phyloP scores from a whole-genome alignment of 805 yeast species.

The Candida jianshihensis region DNA sequence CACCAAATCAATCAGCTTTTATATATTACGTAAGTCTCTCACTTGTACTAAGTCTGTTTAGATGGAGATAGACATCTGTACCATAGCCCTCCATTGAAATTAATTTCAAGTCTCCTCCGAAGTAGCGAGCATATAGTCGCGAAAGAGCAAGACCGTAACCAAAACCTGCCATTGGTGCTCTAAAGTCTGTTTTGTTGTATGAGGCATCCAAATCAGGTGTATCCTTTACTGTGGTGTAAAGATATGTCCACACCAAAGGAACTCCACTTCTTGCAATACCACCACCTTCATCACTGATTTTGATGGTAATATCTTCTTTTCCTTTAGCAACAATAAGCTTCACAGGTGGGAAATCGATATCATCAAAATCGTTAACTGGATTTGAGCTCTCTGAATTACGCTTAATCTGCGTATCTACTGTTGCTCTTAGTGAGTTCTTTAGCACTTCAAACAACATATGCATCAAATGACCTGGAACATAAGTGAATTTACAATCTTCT shows the following conservation, averaged over 20 bases:
- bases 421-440: slow-evolving; percentile 83
- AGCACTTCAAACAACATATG: slow-evolving; percentile 88
- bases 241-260: slow-evolving; percentile 84
- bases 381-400: slow-evolving; percentile 36
- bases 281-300: slow-evolving; percentile 90
- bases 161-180: slow-evolving; percentile 91
- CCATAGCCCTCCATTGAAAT: slow-evolving; percentile 94
- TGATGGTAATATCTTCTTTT: slow-evolving; percentile 82
- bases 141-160: slow-evolving; percentile 90
- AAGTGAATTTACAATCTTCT: slow-evolving; percentile 69
- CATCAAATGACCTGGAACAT: slow-evolving; percentile 87
- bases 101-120: slow-evolving; percentile 83
- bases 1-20: too few species aligned
- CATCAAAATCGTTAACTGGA: slow-evolving; percentile 37
- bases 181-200: slow-evolving; percentile 52
- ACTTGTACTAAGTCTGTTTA: slow-evolving; percentile 69
- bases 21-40: slow-evolving; percentile 20
- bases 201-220: slow-evolving; percentile 45
- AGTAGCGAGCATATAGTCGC: slow-evolving; percentile 78
- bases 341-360: slow-evolving; percentile 72
- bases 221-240: slow-evolving; percentile 79
- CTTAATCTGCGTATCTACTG: slow-evolving; percentile 72
- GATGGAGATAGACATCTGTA: slow-evolving; percentile 83
- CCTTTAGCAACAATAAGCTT: slow-evolving; percentile 87
- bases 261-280: slow-evolving; percentile 82